Evolutionary conservation across 139 green algal genomes (phyloP).

Genomic region (Picochlorum sp.): DNA sequence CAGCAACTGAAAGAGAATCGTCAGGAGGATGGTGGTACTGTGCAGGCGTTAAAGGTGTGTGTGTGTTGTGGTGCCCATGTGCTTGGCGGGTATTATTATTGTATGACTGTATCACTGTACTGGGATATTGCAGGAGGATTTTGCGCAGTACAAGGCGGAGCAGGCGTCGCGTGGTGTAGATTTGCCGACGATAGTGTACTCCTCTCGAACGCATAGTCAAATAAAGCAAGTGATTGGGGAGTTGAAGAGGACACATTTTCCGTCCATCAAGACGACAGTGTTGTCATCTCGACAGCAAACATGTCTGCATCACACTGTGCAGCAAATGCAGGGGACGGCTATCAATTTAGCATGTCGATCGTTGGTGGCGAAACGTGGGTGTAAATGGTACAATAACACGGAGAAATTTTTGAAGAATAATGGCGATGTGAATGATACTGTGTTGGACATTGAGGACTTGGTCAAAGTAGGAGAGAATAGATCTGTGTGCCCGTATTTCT

Average conservation of each 20-base stretch:
- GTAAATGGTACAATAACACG: constrained; percentile 48
- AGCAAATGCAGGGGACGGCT: constrained; percentile 24
- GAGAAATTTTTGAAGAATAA: constrained; percentile 34
- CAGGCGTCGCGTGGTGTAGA: constrained; percentile 1
- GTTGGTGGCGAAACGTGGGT: constrained; percentile 44
- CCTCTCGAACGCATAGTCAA: constrained; percentile 88
- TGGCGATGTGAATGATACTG: constrained; percentile 28
- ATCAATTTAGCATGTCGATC: constrained; percentile 70
- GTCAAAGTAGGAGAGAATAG: constrained; percentile 40
- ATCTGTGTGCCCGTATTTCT: constrained; percentile 67
- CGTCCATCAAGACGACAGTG: constrained; percentile 49
- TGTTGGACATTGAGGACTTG: constrained; percentile 88
- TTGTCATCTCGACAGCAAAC: constrained; percentile 81
- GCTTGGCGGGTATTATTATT: neutral
- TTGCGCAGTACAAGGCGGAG: constrained; percentile 20
- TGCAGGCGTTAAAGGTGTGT: constrained; percentile 26
- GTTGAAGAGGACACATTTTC: constrained; percentile 73
- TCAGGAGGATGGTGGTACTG: constrained; percentile 14
- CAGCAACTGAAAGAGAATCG: constrained; percentile 1
- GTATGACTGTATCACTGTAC: neutral
- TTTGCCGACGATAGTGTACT: constrained; percentile 81
- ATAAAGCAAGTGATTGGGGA: constrained; percentile 91
- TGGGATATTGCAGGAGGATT: constrained; percentile 21
- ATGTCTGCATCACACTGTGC: constrained; percentile 59
- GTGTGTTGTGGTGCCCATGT: neutral